Evolutionary conservation across 352 stramenopile genomes (phyloP), one percentile per base, ranked within the genome.

Genomic region (Elongisporangium undulatum): DNA sequence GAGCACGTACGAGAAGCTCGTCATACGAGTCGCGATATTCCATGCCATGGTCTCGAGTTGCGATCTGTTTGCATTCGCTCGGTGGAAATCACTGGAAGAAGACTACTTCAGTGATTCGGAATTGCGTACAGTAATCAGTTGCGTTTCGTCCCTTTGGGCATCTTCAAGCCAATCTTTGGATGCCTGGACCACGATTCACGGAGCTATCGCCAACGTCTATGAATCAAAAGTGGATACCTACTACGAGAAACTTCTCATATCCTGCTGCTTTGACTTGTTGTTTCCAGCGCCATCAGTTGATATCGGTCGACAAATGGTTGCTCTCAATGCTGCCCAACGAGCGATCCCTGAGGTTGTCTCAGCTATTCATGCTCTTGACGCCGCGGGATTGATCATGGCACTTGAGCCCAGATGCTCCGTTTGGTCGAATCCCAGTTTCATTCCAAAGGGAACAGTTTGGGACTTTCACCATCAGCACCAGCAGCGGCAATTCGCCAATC

Each of bases 131-230:
- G 45, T 39, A 21, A 54, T 59, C 56, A 53, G 49, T 22, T 68
- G 22, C 56, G 51, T 38, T 19, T 69, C 29, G 2, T 61, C 16
- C 34, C 16, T 54, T 9, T 26, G 55, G 26, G 15, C 19, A 45
- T 34, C 64, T 20, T 49, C 20, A 0, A 39, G 34, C 45, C 19
- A 34, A 45, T 10, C 20, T n/a, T 12, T 41, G 12, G 34, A 45
- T 53, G n/a, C 17, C 13, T 12, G 17, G 15, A 49, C 22, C 9
- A 7, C 51, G 10, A 17, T 75, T 52, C 55, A 59, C 29, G 61
- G 56, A 1, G 49, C 70, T 7, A 69, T 75, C 39, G 38, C 24
- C n/a, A 72, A 58, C 26, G 59, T 76, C 8, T 86, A 86, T 34
- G 53, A 39, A 0, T 61, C 69, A 1, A 67, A 53, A 10, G 4